Base-by-base conservation (phyloP, 306 rosid species). In the Ammopiptanthus mongolicus region DNA sequence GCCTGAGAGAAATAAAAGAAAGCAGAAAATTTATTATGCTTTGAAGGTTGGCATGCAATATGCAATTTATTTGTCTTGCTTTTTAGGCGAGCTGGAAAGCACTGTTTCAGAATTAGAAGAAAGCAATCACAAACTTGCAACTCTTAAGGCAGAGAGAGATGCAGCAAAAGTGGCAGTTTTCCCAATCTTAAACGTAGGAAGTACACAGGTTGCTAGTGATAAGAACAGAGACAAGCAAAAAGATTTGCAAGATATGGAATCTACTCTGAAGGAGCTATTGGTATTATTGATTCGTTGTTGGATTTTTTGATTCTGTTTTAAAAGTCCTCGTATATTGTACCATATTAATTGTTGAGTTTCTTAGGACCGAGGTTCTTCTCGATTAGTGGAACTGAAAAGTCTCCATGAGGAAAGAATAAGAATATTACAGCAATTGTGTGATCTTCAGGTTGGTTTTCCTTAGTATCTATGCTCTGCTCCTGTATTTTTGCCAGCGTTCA, bases 211-310 rank as follows among this genome's bases (percentile, higher is more conserved):
- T 79, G 79, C 81, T 60, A 52, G 80, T 79, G 98, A 89, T 77
- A 89, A 79, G 85, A 72, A 82, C 58, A 89, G 81, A 79, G 97
- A 92, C 77, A 96, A 89, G 78, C 92, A 87, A 73, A 96, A 90
- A 79, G 98, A 96, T 83, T 81, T 90, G 80, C 93, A 81, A 23
- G 98, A 92, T 82, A 81, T 92, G 98, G 97, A 96, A 84, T 87
- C 88, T 59, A 48, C 87, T 74, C 84, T 96, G 77, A 96, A 87
- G 81, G 92, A 96, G 69, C 78, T 89, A 80, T 76, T 66, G 96
- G 99, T 95, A 88, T 60, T 31, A n/a, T n/a, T n/a, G n/a, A n/a
- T n/a, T n/a, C n/a, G 10, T 67, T 75, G 31, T 29, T 74, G 62
- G 15, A 33, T 66, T 80, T 39, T 59, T 44, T 33, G 44, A 23